phyloP scores from a whole-genome alignment of 1,284 basidiomycete genomes.

The Trametes hirsuta region DNA sequence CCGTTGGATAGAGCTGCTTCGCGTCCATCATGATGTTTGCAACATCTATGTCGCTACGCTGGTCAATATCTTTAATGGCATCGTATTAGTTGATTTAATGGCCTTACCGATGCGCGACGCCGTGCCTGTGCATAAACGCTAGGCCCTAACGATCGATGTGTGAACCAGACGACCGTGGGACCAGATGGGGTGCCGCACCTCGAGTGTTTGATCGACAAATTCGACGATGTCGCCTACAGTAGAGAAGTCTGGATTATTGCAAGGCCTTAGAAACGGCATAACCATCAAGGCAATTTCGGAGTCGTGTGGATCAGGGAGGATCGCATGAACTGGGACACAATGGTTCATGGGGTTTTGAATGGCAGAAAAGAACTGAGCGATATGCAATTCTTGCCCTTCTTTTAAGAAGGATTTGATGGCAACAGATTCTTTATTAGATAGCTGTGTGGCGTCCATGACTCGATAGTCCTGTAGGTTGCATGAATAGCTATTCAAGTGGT shows the following conservation, averaged over 20 bases:
- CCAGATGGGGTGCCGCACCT: slow-evolving; percentile 20
- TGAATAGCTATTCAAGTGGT: not conserved
- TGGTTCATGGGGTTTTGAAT: slow-evolving; percentile 5
- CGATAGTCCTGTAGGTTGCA: not conserved
- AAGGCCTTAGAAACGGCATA: slow-evolving; percentile 29
- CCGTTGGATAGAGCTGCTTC: slow-evolving; percentile 26
- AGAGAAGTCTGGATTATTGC: slow-evolving; percentile 26
- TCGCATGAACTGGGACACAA: slow-evolving; percentile 20
- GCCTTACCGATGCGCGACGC: slow-evolving; percentile 32
- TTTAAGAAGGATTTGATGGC: slow-evolving; percentile 22
- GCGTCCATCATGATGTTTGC: slow-evolving; percentile 38
- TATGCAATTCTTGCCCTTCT: slow-evolving; percentile 10
- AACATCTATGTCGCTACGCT: slow-evolving; percentile 28
- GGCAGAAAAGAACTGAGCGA: slow-evolving; percentile 14
- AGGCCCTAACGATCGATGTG: slow-evolving; percentile 20
- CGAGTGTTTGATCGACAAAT: slow-evolving; percentile 30
- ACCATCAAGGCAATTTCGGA: slow-evolving; percentile 20
- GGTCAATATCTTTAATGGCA: not conserved
- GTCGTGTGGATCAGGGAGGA: slow-evolving; percentile 14
- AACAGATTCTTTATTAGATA: slow-evolving; percentile 20
- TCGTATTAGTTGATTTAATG: too few relatives aligned
- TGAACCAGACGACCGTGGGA: not conserved
- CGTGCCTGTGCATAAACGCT: slow-evolving; percentile 29
- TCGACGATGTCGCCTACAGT: slow-evolving; percentile 31
- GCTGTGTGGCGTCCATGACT: slow-evolving; percentile 30